phyloP scores from a whole-genome alignment of 768 basidiomycete species.

The Phylloporus sp. region DNA sequence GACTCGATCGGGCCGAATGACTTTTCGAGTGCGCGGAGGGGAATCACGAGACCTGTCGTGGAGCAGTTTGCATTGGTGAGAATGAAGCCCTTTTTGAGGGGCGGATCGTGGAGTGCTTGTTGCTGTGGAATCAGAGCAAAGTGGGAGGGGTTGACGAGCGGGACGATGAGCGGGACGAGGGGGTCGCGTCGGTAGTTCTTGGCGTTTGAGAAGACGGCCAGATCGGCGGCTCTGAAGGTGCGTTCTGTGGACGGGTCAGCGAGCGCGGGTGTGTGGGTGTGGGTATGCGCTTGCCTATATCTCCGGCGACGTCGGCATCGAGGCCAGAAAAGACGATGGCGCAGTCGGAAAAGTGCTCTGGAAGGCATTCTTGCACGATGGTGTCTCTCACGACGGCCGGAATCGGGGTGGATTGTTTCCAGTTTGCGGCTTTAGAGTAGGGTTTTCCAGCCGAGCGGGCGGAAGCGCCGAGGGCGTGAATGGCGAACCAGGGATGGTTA shows the following conservation, averaged over 20 bases:
- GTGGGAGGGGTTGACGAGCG: constrained; percentile 89
- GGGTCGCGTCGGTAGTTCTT: constrained; percentile 94
- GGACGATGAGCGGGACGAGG: constrained; percentile 90
- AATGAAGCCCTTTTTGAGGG: constrained; percentile 83
- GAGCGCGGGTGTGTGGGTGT: not conserved
- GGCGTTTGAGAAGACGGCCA: constrained; percentile 95
- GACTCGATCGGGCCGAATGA: constrained; percentile 93
- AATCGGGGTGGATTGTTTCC: constrained; percentile 85
- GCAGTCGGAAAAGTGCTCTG: constrained; percentile 76
- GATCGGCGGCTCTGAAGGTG: constrained; percentile 81
- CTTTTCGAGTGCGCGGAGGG: constrained; percentile 85
- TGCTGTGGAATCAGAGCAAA: constrained; percentile 83
- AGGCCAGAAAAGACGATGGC: constrained; percentile 92
- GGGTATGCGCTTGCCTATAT: constrained; percentile 86
- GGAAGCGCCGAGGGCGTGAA: constrained; percentile 88
- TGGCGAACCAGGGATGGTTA: constrained; percentile 83
- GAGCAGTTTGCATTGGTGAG: constrained; percentile 99
- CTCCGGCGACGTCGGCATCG: constrained; percentile 91
- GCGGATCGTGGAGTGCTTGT: constrained; percentile 60
- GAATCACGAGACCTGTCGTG: constrained; percentile 89
- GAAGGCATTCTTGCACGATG: constrained; percentile 70
- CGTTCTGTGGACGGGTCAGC: constrained; percentile 50
- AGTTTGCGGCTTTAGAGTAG: constrained; percentile 69
- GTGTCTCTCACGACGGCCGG: constrained; percentile 54
- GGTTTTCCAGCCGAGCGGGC: constrained; percentile 79